A percentile compares a stretch with the other conserved stretches of the same genome.
phyloP scores from a whole-genome alignment of 768 basidiomycete genomes.

The Agrocybe chaxingu region DNA sequence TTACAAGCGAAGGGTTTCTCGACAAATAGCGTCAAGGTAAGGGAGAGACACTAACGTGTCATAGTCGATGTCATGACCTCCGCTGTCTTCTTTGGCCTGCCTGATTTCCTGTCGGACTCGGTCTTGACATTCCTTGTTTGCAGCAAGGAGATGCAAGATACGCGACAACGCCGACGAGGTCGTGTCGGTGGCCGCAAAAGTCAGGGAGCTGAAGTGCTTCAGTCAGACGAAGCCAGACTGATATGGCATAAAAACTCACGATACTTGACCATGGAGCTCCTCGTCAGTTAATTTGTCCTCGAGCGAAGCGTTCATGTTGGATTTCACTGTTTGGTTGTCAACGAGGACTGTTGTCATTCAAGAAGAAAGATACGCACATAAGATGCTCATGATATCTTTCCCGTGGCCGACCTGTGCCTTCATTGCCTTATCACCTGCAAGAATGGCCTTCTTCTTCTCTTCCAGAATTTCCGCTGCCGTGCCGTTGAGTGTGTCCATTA shows the following conservation, averaged over 20 bases:
- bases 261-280: constrained; percentile 31
- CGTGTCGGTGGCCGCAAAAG: constrained; percentile 42
- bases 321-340: constrained; percentile 23
- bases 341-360: background rate
- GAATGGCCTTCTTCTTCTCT: constrained; percentile 33
- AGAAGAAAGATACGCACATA: constrained; percentile 19
- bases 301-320: constrained; percentile 28
- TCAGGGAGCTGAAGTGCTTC: constrained; percentile 16
- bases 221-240: background rate
- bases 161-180: constrained; percentile 37
- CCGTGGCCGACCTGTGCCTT: constrained; percentile 32
- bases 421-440: constrained; percentile 30
- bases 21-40: constrained; percentile 36
- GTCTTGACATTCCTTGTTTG: constrained; percentile 24
- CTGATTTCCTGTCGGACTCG: constrained; percentile 36
- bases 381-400: constrained; percentile 45
- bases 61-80: constrained; percentile 26
- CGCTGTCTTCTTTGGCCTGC: constrained; percentile 17
- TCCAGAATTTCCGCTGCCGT: constrained; percentile 33
- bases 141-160: constrained; percentile 31
- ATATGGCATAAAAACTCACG: constrained; percentile 7
- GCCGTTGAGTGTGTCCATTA: constrained; percentile 31
- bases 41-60: constrained; percentile 34
- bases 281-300: constrained; percentile 30
- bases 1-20: constrained; percentile 38